Evolutionary conservation across 805 yeast genomes (phyloP), one percentile per base, ranked within the genome.

Genomic region (Maudiozyma pseudohumilis): DNA sequence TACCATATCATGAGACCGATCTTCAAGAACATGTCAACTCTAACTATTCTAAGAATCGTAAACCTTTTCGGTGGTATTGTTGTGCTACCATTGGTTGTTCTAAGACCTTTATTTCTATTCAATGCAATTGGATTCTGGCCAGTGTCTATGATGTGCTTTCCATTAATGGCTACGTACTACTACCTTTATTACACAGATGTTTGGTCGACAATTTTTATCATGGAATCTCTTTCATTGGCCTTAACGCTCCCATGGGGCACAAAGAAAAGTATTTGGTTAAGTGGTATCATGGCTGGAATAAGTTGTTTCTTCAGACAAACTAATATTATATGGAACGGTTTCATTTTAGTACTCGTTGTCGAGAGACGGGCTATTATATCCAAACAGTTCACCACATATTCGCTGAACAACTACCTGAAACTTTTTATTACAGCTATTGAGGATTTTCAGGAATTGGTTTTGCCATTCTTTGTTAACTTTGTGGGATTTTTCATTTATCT

Each of bases 151-250:
- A 53, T 67, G 36, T 54, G 78, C 6, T 73, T 77, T 48, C 97
- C 98, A 1, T 63, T 88, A 35, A 52, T 89, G 36, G 66, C 79
- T 18, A 69, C 87, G 3, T 89, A 78, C 59, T 77, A 80, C 48
- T 76, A 77, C 24, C 62, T 92, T 25, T 92, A 77, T 61, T 92
- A 92, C 60, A 92, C 98, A 0, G 98, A 92, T 53, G 80, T 87
- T 1, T 88, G 96, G 97, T 74, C 96, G 0, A 73, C 92, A 0
- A 69, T 83, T 1, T 62, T 84, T 21, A 70, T 88, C 6, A 42
- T 84, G 10, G 65, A 68, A 2, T 68, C 81, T 2, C 64, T 77
- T 24, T 65, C 76, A 5, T 50, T 70, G 25, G 77, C 66, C 3
- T 50, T 72, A 13, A 63, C 63, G 0, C 38, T 59, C 15, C 68